phyloP scores from a whole-genome alignment of 129 eudicot species.

The Deinandra increscens region DNA sequence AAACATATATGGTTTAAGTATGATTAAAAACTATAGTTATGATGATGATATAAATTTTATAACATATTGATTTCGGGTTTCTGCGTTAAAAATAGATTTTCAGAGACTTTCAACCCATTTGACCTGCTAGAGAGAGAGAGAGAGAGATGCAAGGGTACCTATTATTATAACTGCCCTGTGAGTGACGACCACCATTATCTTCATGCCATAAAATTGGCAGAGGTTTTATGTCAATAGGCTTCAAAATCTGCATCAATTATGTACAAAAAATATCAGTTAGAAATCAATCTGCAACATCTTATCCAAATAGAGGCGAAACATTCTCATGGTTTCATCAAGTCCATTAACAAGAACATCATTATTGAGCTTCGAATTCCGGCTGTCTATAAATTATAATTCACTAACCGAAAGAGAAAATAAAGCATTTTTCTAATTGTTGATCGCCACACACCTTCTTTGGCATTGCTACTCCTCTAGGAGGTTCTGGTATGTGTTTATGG shows the following conservation, averaged over 20 bases:
- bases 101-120: background rate
- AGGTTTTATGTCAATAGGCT: conserved; percentile 70
- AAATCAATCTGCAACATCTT: conserved; percentile 2
- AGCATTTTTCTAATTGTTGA: too few species aligned
- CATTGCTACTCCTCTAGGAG: conserved; percentile 68
- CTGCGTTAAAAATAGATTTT: background rate
- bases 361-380: background rate
- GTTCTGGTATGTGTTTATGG: conserved; percentile 69
- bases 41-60: too few species aligned
- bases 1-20: background rate
- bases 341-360: background rate
- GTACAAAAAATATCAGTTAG: background rate
- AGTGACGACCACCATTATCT: conserved; percentile 64
- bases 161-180: conserved; percentile 45
- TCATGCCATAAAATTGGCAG: conserved; percentile 90
- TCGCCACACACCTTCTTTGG: conserved; percentile 60
- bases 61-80: too few species aligned
- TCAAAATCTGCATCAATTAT: conserved; percentile 55
- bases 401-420: background rate
- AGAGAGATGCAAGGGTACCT: conserved; percentile 38
- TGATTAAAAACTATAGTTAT: too few species aligned
- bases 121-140: background rate
- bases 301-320: conserved; percentile 9
- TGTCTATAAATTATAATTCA: conserved; percentile 15
- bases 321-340: too few species aligned